Percentiles rank a stretch among this genome's conserved stretches.
Conservation (phyloP, 2,329 filamentous ascomycete species). For the Fusarium sp. region DNA sequence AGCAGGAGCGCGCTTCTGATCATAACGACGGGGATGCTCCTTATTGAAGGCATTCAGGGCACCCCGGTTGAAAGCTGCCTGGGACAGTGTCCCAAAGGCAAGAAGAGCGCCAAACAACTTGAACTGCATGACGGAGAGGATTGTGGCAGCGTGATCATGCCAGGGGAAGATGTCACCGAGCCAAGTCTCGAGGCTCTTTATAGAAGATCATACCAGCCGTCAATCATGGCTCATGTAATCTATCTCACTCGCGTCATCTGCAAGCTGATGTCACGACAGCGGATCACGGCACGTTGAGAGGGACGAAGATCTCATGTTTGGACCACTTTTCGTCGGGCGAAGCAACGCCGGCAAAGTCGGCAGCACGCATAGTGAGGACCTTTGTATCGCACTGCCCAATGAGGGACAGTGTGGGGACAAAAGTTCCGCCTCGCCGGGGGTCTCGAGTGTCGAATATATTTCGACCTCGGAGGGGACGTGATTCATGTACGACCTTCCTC, state of each 20-base stretch:
- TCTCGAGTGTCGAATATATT: constrained; percentile 9
- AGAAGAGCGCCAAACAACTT: constrained; percentile 33
- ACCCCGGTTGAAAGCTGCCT: constrained; percentile 39
- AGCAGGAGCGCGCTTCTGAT: constrained; percentile 20
- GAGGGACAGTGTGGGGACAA: constrained; percentile 26
- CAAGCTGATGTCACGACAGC: constrained; percentile 18
- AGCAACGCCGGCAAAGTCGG: constrained; percentile 23
- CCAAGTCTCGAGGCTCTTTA: constrained; percentile 1
- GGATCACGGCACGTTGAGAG: constrained; percentile 26
- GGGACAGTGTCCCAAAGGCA: constrained; percentile 37
- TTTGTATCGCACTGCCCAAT: constrained; percentile 11
- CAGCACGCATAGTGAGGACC: constrained; percentile 9
- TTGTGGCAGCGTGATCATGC: neutral
- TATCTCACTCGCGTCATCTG: constrained; percentile 3
- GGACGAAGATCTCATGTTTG: constrained; percentile 1
- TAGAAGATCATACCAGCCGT: neutral
- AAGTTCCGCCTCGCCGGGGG: constrained; percentile 17
- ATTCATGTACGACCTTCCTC: neutral
- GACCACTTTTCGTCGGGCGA: neutral
- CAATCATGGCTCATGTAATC: neutral
- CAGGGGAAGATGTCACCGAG: neutral
- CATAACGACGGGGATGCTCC: constrained; percentile 9
- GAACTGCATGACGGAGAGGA: constrained; percentile 30
- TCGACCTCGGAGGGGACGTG: neutral
- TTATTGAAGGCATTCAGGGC: constrained; percentile 37